These are phyloP conservation scores for Aspergillus sp. DNA, from an alignment of 2,329 filamentous ascomycete species.

Conservation along the genomic window DNA sequence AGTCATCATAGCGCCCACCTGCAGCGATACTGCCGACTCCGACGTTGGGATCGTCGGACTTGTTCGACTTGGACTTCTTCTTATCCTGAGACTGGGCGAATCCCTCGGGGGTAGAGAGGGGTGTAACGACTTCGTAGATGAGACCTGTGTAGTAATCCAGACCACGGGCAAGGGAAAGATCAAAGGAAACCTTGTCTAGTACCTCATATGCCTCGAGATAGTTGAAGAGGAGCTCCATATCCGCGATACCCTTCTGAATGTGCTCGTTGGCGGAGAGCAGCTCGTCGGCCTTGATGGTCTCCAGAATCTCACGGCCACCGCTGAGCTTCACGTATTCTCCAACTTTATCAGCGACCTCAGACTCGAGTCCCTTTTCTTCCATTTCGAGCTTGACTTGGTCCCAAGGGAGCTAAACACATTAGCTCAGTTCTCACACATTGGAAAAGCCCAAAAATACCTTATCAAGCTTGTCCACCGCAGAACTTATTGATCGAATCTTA, in stretches of 20 bases:
- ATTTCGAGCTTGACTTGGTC: conserved; percentile 92
- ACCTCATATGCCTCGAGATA: conserved; percentile 81
- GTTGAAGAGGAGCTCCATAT: conserved; percentile 78
- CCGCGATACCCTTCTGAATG: conserved; percentile 74
- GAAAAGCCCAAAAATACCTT: conserved; percentile 59
- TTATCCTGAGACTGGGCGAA: conserved; percentile 45
- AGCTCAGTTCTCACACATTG: neutral
- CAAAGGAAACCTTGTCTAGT: conserved; percentile 78
- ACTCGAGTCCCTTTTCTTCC: conserved; percentile 81
- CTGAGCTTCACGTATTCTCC: conserved; percentile 81
- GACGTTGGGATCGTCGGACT: conserved; percentile 76
- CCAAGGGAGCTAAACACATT: conserved; percentile 63
- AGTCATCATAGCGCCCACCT: conserved; percentile 87
- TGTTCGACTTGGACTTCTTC: conserved; percentile 52
- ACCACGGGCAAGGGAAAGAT: conserved; percentile 85
- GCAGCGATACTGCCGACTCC: conserved; percentile 88
- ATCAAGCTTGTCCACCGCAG: conserved; percentile 93
- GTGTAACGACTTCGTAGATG: conserved; percentile 85
- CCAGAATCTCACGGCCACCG: conserved; percentile 74
- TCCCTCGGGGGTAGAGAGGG: conserved; percentile 16
- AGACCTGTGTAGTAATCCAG: conserved; percentile 85
- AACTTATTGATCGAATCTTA: conserved; percentile 87
- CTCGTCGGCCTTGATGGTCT: conserved; percentile 71
- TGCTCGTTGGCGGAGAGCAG: conserved; percentile 71
- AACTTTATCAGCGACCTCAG: conserved; percentile 81